Percentiles rank a stretch among this genome's conserved stretches.
These are phyloP conservation scores for Gilbertella persicaria DNA, from an alignment of 371 early-diverging fungal species.

Conservation along the genomic window DNA sequence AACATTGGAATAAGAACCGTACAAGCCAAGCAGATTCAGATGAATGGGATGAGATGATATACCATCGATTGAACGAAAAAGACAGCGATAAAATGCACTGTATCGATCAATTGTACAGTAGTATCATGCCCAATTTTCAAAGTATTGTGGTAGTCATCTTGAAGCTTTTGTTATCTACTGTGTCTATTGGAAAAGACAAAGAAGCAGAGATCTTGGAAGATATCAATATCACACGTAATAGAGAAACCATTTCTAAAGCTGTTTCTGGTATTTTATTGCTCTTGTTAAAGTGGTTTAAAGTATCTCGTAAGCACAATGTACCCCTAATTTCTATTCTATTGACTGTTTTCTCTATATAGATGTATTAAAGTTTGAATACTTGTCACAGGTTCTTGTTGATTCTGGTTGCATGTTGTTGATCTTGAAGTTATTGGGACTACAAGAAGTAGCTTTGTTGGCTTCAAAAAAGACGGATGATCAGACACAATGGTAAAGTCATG, in stretches of 20 bases:
- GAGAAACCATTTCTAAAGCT: constrained; percentile 77
- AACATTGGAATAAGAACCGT: constrained; percentile 7
- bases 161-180: constrained; percentile 48
- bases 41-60: constrained; percentile 13
- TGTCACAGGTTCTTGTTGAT: constrained; percentile 78
- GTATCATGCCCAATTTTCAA: constrained; percentile 49
- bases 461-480: constrained; percentile 62
- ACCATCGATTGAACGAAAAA: not conserved
- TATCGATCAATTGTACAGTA: constrained; percentile 28
- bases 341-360: constrained; percentile 39
- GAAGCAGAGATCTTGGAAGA: constrained; percentile 42
- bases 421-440: constrained; percentile 79
- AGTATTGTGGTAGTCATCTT: constrained; percentile 52
- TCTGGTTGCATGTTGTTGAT: constrained; percentile 81
- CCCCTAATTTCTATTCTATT: not conserved
- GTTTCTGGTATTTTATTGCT: constrained; percentile 70
- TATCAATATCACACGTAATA: constrained; percentile 59
- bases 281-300: constrained; percentile 71
- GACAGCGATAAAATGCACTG: constrained; percentile 1
- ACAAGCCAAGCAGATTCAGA: constrained; percentile 2
- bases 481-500: constrained; percentile 37
- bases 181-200: constrained; percentile 24
- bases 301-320: constrained; percentile 58
- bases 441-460: constrained; percentile 60
- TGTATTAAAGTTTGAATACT: constrained; percentile 75